phyloP scores from a whole-genome alignment of 1,284 basidiomycete genomes.

The Moniliophthora roreri region DNA sequence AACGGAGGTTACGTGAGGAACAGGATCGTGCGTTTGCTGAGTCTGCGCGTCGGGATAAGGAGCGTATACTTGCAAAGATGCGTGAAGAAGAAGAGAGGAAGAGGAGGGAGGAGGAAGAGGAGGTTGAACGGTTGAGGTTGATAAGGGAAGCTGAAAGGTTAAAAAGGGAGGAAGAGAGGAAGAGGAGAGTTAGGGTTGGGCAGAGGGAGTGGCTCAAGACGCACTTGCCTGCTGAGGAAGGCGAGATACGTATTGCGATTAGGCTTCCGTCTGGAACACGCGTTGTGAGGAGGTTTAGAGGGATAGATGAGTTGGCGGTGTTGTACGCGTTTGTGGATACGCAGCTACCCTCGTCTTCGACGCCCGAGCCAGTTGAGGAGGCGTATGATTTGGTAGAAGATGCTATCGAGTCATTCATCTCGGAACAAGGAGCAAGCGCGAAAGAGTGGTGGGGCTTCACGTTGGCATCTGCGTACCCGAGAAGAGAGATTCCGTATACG shows the following conservation, averaged over 20 bases:
- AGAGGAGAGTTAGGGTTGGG: conserved; percentile 40
- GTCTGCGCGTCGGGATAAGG: conserved; percentile 67
- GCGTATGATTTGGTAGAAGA: background rate
- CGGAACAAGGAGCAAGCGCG: conserved; percentile 35
- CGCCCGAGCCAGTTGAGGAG: conserved; percentile 1
- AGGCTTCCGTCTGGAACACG: conserved; percentile 67
- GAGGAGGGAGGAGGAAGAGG: conserved; percentile 27
- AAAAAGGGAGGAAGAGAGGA: conserved; percentile 26
- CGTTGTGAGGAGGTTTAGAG: conserved; percentile 54
- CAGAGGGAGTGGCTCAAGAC: conserved; percentile 18
- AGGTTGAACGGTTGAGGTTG: conserved; percentile 26
- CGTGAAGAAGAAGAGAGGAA: conserved; percentile 43
- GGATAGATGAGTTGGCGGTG: conserved; percentile 51
- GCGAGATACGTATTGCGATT: conserved; percentile 58
- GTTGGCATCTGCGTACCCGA: conserved; percentile 69
- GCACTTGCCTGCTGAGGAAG: conserved; percentile 18
- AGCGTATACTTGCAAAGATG: conserved; percentile 57
- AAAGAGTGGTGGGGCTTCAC: conserved; percentile 73
- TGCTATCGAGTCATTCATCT: conserved; percentile 27
- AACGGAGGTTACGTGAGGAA: conserved; percentile 72
- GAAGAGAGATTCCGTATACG: conserved; percentile 60
- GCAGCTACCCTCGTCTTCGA: conserved; percentile 32
- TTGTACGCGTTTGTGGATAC: conserved; percentile 74
- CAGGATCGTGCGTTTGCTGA: conserved; percentile 81
- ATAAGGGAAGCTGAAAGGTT: conserved; percentile 29